Conservation (phyloP, 441 rosid species). For the Mallotus repandus region DNA sequence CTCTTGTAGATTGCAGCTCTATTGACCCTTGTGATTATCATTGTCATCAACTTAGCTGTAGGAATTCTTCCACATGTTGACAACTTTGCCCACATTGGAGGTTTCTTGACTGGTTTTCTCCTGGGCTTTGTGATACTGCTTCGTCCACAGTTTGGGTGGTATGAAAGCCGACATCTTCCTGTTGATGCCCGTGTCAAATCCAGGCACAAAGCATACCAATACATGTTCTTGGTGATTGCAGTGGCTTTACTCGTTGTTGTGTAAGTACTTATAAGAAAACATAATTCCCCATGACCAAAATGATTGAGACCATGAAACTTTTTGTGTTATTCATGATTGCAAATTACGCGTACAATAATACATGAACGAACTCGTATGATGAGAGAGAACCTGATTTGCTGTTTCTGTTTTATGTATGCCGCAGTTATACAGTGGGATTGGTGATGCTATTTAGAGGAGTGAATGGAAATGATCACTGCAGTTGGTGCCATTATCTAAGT, state of each 20-base stretch:
- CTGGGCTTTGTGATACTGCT: slow-evolving; percentile 72
- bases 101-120: slow-evolving; percentile 75
- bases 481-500: slow-evolving; percentile 77
- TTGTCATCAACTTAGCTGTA: slow-evolving; percentile 67
- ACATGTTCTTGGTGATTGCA: slow-evolving; percentile 48
- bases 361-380: neutral
- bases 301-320: neutral
- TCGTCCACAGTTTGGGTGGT: slow-evolving; percentile 80
- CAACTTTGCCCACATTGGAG: slow-evolving; percentile 95
- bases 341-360: neutral
- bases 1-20: slow-evolving; percentile 69
- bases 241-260: slow-evolving; percentile 46
- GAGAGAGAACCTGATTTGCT: neutral
- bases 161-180: slow-evolving; percentile 39
- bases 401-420: neutral
- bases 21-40: slow-evolving; percentile 58
- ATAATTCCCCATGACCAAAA: neutral
- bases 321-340: too few relatives aligned
- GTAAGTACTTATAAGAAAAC: slow-evolving; percentile 38
- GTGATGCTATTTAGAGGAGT: slow-evolving; percentile 76
- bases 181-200: slow-evolving; percentile 49
- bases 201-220: slow-evolving; percentile 67
- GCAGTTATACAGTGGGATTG: slow-evolving; percentile 55
- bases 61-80: slow-evolving; percentile 92
- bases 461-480: slow-evolving; percentile 66